phyloP scores from a whole-genome alignment of 257 asterid species.

The Penstemon eatonii region DNA sequence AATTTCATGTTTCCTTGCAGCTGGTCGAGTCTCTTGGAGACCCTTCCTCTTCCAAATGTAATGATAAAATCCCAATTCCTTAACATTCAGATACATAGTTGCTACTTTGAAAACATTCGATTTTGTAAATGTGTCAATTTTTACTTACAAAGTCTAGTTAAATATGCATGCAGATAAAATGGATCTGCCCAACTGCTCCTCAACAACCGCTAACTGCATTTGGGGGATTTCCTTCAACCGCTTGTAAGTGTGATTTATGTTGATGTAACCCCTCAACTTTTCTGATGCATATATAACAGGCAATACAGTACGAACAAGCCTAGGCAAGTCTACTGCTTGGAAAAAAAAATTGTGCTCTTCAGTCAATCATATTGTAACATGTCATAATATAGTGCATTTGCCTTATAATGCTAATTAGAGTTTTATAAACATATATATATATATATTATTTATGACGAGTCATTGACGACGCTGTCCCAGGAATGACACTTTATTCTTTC shows the following conservation, averaged over 20 bases:
- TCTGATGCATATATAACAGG: conserved; percentile 2
- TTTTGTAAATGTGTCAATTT: not conserved
- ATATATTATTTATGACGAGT: no score
- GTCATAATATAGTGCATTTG: not conserved
- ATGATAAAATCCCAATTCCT: conserved; percentile 31
- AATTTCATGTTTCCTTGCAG: conserved; percentile 50
- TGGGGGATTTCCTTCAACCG: conserved; percentile 89
- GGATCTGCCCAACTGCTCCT: conserved; percentile 96
- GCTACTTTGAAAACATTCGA: not conserved
- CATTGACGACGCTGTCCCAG: no score
- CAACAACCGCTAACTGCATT: conserved; percentile 70
- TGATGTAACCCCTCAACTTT: not conserved
- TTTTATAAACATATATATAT: no score
- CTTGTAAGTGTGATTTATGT: conserved; percentile 56
- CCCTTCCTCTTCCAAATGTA: conserved; percentile 93
- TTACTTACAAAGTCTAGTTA: not conserved
- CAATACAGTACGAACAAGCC: not conserved
- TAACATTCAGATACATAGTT: conserved; percentile 1
- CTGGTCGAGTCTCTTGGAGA: conserved; percentile 83
- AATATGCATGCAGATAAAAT: conserved; percentile 64
- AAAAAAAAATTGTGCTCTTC: conserved; percentile 1
- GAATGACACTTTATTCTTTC: not conserved
- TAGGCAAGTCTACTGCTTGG: conserved; percentile 10
- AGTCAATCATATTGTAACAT: conserved; percentile 2
- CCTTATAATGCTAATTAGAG: not conserved